A percentile compares a stretch with the other conserved stretches of the same genome.
These are phyloP conservation scores for Monilinia aucupariae DNA, from an alignment of 2,329 filamentous ascomycete genomes.

Conservation along the genomic window DNA sequence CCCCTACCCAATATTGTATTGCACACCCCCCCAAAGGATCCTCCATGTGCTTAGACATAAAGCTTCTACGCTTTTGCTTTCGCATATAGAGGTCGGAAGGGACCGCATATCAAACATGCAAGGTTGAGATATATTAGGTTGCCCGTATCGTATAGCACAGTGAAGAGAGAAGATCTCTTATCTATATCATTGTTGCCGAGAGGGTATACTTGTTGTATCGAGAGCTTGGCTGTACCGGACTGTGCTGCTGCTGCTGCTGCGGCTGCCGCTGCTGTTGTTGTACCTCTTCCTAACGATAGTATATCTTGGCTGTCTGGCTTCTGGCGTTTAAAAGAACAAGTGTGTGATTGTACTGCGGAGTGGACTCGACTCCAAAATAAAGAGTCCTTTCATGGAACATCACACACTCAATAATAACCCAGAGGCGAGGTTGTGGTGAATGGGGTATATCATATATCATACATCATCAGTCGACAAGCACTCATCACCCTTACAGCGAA, in stretches of 20 bases:
- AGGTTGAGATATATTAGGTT: slow-evolving; percentile 6
- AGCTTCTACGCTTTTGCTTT: slow-evolving; percentile 14
- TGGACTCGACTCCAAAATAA: background rate
- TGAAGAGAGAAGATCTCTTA: slow-evolving; percentile 7
- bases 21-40: slow-evolving; percentile 2
- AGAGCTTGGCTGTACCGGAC: background rate
- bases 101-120: slow-evolving; percentile 12
- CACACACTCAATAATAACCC: background rate
- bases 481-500: background rate
- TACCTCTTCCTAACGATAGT: slow-evolving; percentile 10
- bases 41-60: slow-evolving; percentile 16
- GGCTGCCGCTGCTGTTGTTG: too few relatives aligned
- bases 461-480: background rate
- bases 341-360: slow-evolving; percentile 1
- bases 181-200: slow-evolving; percentile 5
- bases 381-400: slow-evolving; percentile 2
- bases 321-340: slow-evolving; percentile 2
- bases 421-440: background rate
- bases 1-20: slow-evolving; percentile 8
- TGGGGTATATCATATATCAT: background rate
- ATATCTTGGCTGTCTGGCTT: slow-evolving; percentile 6
- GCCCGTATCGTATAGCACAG: slow-evolving; percentile 6
- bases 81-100: slow-evolving; percentile 14
- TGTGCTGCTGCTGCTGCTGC: background rate
- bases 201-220: background rate